Conservation (phyloP, 768 basidiomycete genomes). For the Boletus bicolor region DNA sequence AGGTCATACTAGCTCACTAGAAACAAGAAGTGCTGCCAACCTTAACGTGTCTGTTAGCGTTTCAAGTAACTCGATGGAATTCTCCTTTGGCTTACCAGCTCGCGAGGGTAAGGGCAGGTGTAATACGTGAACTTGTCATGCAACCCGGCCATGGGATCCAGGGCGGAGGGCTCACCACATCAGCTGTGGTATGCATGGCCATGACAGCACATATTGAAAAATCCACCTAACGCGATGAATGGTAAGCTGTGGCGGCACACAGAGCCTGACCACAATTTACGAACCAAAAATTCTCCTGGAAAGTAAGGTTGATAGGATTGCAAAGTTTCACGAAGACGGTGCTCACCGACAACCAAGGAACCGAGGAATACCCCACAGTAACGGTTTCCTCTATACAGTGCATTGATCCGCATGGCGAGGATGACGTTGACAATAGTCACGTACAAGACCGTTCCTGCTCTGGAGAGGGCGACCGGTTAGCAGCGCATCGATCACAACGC, state of each 20-base stretch:
- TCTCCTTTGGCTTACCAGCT: constrained; percentile 15
- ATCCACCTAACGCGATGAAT: constrained; percentile 13
- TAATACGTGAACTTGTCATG: constrained; percentile 1
- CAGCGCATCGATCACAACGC: too few relatives aligned
- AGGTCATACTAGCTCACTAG: constrained; percentile 12
- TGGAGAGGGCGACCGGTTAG: not conserved
- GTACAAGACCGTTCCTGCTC: constrained; percentile 19
- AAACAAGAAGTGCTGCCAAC: constrained; percentile 15
- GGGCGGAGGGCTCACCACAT: constrained; percentile 18
- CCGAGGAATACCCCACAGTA: constrained; percentile 2
- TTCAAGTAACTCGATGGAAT: not conserved
- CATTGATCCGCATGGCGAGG: constrained; percentile 19
- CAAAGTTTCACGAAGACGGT: not conserved
- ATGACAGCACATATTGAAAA: constrained; percentile 12
- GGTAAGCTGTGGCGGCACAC: not conserved
- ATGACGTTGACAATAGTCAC: constrained; percentile 21
- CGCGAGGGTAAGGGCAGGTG: constrained; percentile 19
- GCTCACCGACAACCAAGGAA: constrained; percentile 19
- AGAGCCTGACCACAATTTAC: not conserved
- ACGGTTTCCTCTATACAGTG: constrained; percentile 8
- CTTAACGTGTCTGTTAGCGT: constrained; percentile 9
- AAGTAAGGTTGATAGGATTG: not conserved
- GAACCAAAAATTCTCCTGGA: constrained; percentile 19
- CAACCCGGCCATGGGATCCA: constrained; percentile 17
- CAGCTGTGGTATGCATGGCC: constrained; percentile 11